Evolutionary conservation across 768 basidiomycete species (phyloP).

Genomic region (Cyathus striatus): DNA sequence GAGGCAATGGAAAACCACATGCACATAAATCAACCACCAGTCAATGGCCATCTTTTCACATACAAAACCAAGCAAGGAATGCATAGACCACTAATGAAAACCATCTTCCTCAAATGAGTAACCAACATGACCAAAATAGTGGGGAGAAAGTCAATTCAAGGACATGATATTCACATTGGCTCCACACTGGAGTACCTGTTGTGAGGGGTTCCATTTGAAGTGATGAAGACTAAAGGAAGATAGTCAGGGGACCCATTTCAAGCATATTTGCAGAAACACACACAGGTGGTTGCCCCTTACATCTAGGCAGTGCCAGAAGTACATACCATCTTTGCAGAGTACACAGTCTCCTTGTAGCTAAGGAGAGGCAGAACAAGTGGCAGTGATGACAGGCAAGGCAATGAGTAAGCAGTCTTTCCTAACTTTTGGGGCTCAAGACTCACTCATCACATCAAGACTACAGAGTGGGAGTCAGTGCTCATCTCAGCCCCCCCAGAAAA

Average conservation of each 20-base stretch:
- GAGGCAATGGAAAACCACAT: slow-evolving; percentile 19
- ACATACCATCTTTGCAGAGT: too few relatives aligned
- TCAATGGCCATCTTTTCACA: slow-evolving; percentile 18
- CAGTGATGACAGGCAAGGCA: too few relatives aligned
- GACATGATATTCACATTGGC: too few relatives aligned
- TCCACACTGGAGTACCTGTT: too few relatives aligned
- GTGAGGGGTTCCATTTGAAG: slow-evolving; percentile 22
- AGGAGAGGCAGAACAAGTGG: too few relatives aligned
- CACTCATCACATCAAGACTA: too few relatives aligned
- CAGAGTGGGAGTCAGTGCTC: too few relatives aligned
- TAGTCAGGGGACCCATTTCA: slow-evolving; percentile 24
- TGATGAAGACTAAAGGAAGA: slow-evolving; percentile 22
- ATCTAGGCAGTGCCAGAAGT: too few relatives aligned
- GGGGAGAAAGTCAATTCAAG: slow-evolving; percentile 7
- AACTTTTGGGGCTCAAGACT: too few relatives aligned
- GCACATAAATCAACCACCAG: slow-evolving; percentile 18
- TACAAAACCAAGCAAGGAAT: slow-evolving; percentile 7
- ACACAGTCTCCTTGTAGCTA: neutral
- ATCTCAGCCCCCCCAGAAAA: too few relatives aligned
- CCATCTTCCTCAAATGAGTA: slow-evolving; percentile 14
- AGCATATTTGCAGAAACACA: slow-evolving; percentile 1
- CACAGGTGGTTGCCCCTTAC: neutral
- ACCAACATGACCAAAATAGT: slow-evolving; percentile 4
- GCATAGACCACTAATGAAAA: slow-evolving; percentile 18
- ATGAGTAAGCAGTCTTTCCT: slow-evolving; percentile 4